These are phyloP conservation scores for Parachaetomium inaequale DNA, from an alignment of 495 filamentous ascomycete genomes.

Conservation along the genomic window DNA sequence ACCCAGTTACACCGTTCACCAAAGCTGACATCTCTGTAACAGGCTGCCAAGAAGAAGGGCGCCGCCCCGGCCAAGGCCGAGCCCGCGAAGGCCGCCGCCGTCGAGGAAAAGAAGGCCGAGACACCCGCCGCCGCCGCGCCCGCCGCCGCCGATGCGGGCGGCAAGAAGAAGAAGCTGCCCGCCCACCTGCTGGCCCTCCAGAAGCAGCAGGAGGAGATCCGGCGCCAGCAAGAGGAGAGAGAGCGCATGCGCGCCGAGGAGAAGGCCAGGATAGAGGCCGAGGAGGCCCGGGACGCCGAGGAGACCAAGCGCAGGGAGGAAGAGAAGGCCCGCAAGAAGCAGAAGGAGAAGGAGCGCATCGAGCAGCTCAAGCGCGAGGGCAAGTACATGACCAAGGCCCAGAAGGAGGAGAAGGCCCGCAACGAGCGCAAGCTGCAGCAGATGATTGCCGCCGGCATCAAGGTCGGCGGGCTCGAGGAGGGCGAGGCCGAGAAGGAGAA, in stretches of 20 bases:
- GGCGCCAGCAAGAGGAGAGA: slow-evolving; percentile 70
- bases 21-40: slow-evolving; percentile 17
- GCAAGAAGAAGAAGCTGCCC: slow-evolving; percentile 89
- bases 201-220: slow-evolving; percentile 84
- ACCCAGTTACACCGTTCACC: not conserved
- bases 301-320: slow-evolving; percentile 52
- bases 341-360: slow-evolving; percentile 92
- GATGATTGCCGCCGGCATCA: slow-evolving; percentile 83
- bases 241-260: slow-evolving; percentile 68
- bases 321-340: slow-evolving; percentile 72
- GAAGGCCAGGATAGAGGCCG: slow-evolving; percentile 66
- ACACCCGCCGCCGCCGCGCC: slow-evolving; percentile 27
- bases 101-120: slow-evolving; percentile 46
- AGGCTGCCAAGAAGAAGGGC: slow-evolving; percentile 68
- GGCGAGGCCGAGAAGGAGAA: slow-evolving; percentile 58
- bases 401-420: slow-evolving; percentile 78
- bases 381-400: slow-evolving; percentile 90
- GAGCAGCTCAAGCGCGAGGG: slow-evolving; percentile 95
- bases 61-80: slow-evolving; percentile 50
- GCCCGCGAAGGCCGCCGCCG: slow-evolving; percentile 44
- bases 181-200: slow-evolving; percentile 76
- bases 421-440: slow-evolving; percentile 88
- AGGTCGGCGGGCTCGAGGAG: slow-evolving; percentile 69
- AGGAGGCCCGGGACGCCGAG: slow-evolving; percentile 63
- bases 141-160: slow-evolving; percentile 45